Evolutionary conservation across 2,329 filamentous ascomycete species (phyloP).

Genomic region (Tolypocladium pustulatum): DNA sequence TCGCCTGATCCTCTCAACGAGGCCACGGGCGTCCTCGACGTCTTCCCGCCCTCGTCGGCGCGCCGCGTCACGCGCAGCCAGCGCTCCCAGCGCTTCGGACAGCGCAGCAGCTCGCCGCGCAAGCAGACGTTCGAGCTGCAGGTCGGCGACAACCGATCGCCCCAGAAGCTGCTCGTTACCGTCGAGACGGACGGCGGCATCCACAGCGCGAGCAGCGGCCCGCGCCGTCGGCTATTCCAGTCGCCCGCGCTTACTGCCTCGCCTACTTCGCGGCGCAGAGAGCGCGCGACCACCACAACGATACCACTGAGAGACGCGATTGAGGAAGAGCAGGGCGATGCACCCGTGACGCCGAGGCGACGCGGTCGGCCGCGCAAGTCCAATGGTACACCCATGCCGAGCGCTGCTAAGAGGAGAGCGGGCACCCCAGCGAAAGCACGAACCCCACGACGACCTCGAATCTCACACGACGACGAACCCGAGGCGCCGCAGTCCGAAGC

Average conservation of each 20-base stretch:
- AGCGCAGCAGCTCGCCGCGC: conserved; percentile 34
- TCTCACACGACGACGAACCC: conserved; percentile 14
- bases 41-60: conserved; percentile 23
- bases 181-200: conserved; percentile 30
- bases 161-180: conserved; percentile 43
- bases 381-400: conserved; percentile 41
- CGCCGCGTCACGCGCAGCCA: conserved; percentile 35
- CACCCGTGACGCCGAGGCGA: conserved; percentile 26
- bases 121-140: conserved; percentile 49
- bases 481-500: conserved; percentile 12
- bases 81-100: conserved; percentile 25
- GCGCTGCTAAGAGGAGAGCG: conserved; percentile 31
- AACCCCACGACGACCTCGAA: conserved; percentile 23
- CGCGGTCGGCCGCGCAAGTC: conserved; percentile 37
- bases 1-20: conserved; percentile 42
- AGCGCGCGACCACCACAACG: conserved; percentile 34
- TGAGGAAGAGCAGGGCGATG: conserved; percentile 18
- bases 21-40: conserved; percentile 19
- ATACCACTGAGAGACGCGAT: conserved; percentile 37
- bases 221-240: conserved; percentile 32
- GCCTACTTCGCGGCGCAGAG: conserved; percentile 21
- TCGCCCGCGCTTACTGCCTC: conserved; percentile 26
- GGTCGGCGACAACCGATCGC: conserved; percentile 37
- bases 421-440: conserved; percentile 30
- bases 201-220: conserved; percentile 20